A percentile compares a stretch with the other conserved stretches of the same genome.
These are phyloP conservation scores for Stentor roeselii DNA, from an alignment of 73 alveolate species.

Conservation along the genomic window DNA sequence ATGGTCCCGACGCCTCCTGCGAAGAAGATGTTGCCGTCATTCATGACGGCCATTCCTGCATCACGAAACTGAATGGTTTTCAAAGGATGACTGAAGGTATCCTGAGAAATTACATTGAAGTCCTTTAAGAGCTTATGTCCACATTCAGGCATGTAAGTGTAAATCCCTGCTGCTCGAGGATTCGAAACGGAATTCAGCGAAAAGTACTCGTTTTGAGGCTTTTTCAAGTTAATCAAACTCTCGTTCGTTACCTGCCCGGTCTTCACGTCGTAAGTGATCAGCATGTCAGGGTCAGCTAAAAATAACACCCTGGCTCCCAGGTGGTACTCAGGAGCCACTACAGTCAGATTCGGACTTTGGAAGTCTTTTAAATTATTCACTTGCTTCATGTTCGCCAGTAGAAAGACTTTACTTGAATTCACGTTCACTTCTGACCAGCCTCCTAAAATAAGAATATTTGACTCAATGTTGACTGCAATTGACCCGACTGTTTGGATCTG, in stretches of 20 bases:
- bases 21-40: background rate
- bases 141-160: background rate
- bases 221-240: too few species aligned
- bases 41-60: background rate
- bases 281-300: conserved; percentile 2
- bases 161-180: background rate
- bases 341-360: background rate
- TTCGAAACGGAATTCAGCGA: background rate
- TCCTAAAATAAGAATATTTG: background rate
- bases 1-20: conserved; percentile 1
- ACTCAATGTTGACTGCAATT: background rate
- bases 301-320: background rate
- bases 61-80: background rate
- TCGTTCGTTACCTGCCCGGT: background rate
- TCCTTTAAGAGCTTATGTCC: background rate
- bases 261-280: background rate
- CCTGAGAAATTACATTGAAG: background rate
- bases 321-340: background rate
- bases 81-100: background rate
- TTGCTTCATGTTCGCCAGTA: too few species aligned
- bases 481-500: background rate
- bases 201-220: background rate
- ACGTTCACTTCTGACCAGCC: background rate
- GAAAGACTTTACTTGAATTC: background rate
- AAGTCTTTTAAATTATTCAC: background rate